Conservation (phyloP, 2,329 filamentous ascomycete species). For the Penicillium janthinellum region DNA sequence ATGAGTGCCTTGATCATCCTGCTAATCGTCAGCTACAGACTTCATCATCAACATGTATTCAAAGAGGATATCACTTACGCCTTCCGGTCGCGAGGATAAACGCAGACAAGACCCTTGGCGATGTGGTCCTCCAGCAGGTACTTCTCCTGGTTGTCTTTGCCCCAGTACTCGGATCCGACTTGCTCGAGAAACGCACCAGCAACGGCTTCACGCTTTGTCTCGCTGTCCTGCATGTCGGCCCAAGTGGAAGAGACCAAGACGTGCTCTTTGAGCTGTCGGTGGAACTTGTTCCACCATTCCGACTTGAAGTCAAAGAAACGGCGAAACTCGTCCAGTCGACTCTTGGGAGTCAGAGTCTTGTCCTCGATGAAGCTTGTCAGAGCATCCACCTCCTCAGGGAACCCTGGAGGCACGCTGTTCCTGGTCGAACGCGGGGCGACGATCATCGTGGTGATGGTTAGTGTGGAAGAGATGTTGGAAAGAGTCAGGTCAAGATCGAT, state of each 20-base stretch:
- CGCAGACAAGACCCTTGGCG: conserved; percentile 13
- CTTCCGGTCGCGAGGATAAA: conserved; percentile 21
- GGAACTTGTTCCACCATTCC: conserved; percentile 8
- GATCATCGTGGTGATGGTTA: background rate
- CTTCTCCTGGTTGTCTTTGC: conserved; percentile 17
- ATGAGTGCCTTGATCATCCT: conserved; percentile 6
- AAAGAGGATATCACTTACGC: conserved; percentile 19
- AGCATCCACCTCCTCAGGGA: background rate
- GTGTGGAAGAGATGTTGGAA: background rate
- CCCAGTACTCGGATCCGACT: conserved; percentile 28
- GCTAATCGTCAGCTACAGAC: background rate
- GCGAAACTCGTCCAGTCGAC: conserved; percentile 23
- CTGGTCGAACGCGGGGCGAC: background rate
- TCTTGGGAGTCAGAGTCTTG: conserved; percentile 12
- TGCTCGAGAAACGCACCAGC: conserved; percentile 22
- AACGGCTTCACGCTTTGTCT: conserved; percentile 9
- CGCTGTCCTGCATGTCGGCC: conserved; percentile 12
- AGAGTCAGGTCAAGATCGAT: background rate
- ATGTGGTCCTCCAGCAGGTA: conserved; percentile 25
- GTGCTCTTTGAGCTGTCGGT: conserved; percentile 4
- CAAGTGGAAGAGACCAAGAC: conserved; percentile 10
- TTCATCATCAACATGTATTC: background rate
- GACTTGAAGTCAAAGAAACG: conserved; percentile 26
- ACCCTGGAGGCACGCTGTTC: background rate
- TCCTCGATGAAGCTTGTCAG: background rate